Percentiles rank a stretch among this genome's conserved stretches.
Evolutionary conservation across 2,329 filamentous ascomycete genomes (phyloP).

Genomic region (Rhynchosporium agropyri): DNA sequence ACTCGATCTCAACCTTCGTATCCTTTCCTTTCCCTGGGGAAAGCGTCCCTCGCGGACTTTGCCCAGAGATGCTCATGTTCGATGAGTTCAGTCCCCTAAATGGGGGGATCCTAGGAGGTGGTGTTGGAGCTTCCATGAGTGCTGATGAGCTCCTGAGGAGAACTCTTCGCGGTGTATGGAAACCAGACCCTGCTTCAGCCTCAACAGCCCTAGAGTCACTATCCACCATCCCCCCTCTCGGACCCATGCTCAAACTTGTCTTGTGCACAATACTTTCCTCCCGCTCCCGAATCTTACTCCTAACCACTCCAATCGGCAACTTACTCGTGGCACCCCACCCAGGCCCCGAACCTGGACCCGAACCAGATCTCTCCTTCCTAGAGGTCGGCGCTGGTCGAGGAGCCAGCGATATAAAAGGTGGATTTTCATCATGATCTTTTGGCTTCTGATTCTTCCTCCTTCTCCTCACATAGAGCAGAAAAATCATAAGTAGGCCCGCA

Average conservation of each 20-base stretch:
- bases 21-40: constrained; percentile 8
- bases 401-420: constrained; percentile 22
- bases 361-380: too few species aligned
- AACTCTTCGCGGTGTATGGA: not conserved
- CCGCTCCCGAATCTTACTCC: not conserved
- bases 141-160: constrained; percentile 12
- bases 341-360: not conserved
- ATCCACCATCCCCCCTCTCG: constrained; percentile 19
- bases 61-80: constrained; percentile 8
- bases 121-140: constrained; percentile 9
- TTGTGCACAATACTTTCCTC: constrained; percentile 16
- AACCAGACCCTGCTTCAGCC: not conserved
- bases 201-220: not conserved
- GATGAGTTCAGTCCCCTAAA: not conserved
- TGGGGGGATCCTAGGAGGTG: constrained; percentile 1
- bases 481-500: constrained; percentile 7
- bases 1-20: not conserved
- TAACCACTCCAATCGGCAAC: not conserved
- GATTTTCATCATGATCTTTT: constrained; percentile 10
- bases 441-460: constrained; percentile 9
- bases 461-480: constrained; percentile 19
- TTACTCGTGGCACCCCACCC: not conserved
- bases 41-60: not conserved
- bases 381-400: constrained; percentile 15
- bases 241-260: constrained; percentile 20